Evolutionary conservation across 345 rosid genomes (phyloP).

Genomic region (Camelina laxa): DNA sequence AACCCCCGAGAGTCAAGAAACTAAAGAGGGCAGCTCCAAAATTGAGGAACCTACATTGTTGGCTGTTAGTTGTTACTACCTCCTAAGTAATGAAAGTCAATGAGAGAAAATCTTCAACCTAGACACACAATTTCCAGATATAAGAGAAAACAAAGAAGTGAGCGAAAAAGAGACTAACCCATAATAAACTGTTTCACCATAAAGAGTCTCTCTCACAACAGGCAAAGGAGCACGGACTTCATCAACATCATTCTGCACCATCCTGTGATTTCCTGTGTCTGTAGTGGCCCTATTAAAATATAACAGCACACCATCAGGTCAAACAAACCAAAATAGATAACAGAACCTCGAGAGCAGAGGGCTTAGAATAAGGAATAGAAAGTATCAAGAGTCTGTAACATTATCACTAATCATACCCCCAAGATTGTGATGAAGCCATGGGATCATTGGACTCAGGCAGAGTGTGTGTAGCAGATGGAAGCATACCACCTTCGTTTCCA

Average conservation of each 20-base stretch:
- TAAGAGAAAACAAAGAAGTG: not conserved
- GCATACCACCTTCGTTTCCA: slow-evolving; percentile 67
- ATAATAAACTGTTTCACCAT: slow-evolving; percentile 65
- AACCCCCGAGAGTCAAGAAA: slow-evolving; percentile 14
- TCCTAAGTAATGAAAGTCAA: slow-evolving; percentile 5
- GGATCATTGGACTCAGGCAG: slow-evolving; percentile 44
- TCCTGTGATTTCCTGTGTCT: slow-evolving; percentile 46
- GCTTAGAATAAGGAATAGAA: too few relatives aligned
- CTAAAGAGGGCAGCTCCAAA: not conserved
- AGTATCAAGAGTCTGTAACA: not conserved
- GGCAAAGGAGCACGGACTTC: slow-evolving; percentile 96
- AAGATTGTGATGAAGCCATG: slow-evolving; percentile 46
- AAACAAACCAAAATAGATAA: not conserved
- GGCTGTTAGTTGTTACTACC: not conserved
- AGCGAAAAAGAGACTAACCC: slow-evolving; percentile 53
- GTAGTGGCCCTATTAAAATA: slow-evolving; percentile 49
- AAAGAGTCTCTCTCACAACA: slow-evolving; percentile 94
- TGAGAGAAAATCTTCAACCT: slow-evolving; percentile 10
- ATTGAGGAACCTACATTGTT: slow-evolving; percentile 11
- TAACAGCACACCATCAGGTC: slow-evolving; percentile 32
- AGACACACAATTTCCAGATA: slow-evolving; percentile 4
- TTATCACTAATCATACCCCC: slow-evolving; percentile 52
- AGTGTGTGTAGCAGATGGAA: slow-evolving; percentile 51
- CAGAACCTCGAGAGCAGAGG: too few relatives aligned
- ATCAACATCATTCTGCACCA: slow-evolving; percentile 54